Evolutionary conservation across 345 rosid genomes (phyloP), one percentile per base, ranked within the genome.

Genomic region (Euphorbia tirucalli): DNA sequence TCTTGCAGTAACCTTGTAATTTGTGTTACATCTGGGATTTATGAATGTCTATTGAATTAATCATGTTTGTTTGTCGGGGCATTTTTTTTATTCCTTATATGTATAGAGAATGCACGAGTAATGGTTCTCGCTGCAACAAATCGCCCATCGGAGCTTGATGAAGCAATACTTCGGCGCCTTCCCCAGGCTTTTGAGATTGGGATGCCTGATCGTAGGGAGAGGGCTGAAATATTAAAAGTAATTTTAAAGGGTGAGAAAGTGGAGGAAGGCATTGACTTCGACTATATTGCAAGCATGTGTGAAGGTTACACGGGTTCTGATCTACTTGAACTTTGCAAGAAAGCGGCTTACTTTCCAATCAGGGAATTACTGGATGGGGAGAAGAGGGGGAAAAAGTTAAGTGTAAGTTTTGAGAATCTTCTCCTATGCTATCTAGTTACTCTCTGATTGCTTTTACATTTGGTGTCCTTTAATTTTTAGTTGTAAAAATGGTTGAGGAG

Each of bases 101-200:
- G 13, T 64, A 32, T 73, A 95, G 99, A 89, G 77, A 84, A 87
- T 83, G 99, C 99, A 41, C 85, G 87, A 72, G 99, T 95, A 55
- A 92, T 92, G 98, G 98, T 95, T 75, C 97, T 95, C 78, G 97
- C 96, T 63, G 99, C 99, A 52, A 95, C 99, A 2, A 95, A 95
- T 84, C 89, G 96, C 58, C 97, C 99, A 10, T 95, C 97, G 56
- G 99, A 92, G 80, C 97, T 92, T 59, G 99, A 95, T 81, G 97
- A 95, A 83, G 99, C 97, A 66, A 95, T 95, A 73, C 81, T 92
- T 16, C 84, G 99, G 54, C 96, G 97, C 70, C 90, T 95, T 68
- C 97, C 99, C 72, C 99, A 95, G 66, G 87, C 99, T 70, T 92
- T 95, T 83, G 99, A 95, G 86, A 92, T 95, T 72, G 98, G 97